Evolutionary conservation across 306 rosid genomes (phyloP).

Genomic region (Lablab purpureus): DNA sequence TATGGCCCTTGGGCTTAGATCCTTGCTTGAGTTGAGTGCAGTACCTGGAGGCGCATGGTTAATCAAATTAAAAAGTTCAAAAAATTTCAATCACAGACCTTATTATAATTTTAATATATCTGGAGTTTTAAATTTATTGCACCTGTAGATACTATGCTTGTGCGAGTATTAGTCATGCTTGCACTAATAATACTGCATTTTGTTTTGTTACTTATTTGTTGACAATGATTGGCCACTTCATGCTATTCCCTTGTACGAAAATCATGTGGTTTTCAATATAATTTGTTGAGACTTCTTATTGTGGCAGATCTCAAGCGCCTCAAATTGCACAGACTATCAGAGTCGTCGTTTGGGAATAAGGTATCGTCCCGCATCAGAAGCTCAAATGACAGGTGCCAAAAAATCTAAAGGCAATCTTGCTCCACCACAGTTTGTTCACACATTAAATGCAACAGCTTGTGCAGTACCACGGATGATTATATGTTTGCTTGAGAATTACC

Average conservation of each 20-base stretch:
- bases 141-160: not conserved
- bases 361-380: slow-evolving; percentile 74
- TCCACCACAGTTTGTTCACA: slow-evolving; percentile 86
- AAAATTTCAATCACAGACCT: not conserved
- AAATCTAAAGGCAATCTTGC: slow-evolving; percentile 71
- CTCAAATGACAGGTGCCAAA: slow-evolving; percentile 51
- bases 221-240: slow-evolving; percentile 3
- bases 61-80: not conserved
- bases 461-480: slow-evolving; percentile 91
- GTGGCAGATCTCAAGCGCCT: slow-evolving; percentile 88
- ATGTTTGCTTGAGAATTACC: slow-evolving; percentile 86
- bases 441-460: slow-evolving; percentile 95
- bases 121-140: not conserved
- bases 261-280: slow-evolving; percentile 22
- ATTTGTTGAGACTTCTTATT: slow-evolving; percentile 10
- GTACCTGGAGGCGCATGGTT: not conserved
- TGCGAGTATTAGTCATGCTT: not conserved
- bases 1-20: slow-evolving; percentile 2
- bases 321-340: slow-evolving; percentile 89
- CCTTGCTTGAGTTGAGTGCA: not conserved
- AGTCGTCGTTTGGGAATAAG: slow-evolving; percentile 87
- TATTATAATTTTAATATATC: not conserved
- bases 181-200: slow-evolving; percentile 19
- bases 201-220: slow-evolving; percentile 1
- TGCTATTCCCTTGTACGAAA: slow-evolving; percentile 9